Evolutionary conservation across 495 filamentous ascomycete genomes (phyloP).

Genomic region (Penicillium taxi): DNA sequence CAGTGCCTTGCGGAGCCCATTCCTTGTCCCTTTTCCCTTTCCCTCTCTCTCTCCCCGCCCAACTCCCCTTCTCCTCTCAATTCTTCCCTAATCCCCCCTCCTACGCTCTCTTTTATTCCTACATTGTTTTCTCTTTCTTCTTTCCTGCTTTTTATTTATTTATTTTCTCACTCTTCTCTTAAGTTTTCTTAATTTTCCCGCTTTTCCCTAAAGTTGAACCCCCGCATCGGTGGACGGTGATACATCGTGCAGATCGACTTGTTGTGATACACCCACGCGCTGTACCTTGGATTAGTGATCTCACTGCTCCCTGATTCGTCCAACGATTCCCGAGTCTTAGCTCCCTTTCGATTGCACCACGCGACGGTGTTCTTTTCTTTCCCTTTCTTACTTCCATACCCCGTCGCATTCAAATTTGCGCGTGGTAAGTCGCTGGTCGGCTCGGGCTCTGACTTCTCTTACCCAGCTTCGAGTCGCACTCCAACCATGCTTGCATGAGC

Average conservation of each 20-base stretch:
- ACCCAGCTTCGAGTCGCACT: too few relatives aligned
- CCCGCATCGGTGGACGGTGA: background rate
- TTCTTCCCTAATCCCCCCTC: slow-evolving; percentile 3
- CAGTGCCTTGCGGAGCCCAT: slow-evolving; percentile 6
- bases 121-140: slow-evolving; percentile 8
- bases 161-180: slow-evolving; percentile 8
- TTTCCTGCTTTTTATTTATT: slow-evolving; percentile 8
- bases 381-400: slow-evolving; percentile 2
- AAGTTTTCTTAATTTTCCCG: slow-evolving; percentile 11
- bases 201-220: too few relatives aligned
- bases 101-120: slow-evolving; percentile 12
- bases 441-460: slow-evolving; percentile 17
- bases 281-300: slow-evolving; percentile 9
- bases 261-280: slow-evolving; percentile 19
- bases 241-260: slow-evolving; percentile 14
- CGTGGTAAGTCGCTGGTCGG: slow-evolving; percentile 31
- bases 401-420: slow-evolving; percentile 6
- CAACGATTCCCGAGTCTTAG: slow-evolving; percentile 1
- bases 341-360: slow-evolving; percentile 9
- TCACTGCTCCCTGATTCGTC: slow-evolving; percentile 17
- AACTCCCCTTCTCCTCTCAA: slow-evolving; percentile 10
- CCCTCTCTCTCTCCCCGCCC: slow-evolving; percentile 10
- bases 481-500: slow-evolving; percentile 33
- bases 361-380: slow-evolving; percentile 9
- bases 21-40: slow-evolving; percentile 15